A percentile compares a stretch with the other conserved stretches of the same genome.
Evolutionary conservation across 352 stramenopile species (phyloP).

Genomic region (Globisporangium carolinianum): DNA sequence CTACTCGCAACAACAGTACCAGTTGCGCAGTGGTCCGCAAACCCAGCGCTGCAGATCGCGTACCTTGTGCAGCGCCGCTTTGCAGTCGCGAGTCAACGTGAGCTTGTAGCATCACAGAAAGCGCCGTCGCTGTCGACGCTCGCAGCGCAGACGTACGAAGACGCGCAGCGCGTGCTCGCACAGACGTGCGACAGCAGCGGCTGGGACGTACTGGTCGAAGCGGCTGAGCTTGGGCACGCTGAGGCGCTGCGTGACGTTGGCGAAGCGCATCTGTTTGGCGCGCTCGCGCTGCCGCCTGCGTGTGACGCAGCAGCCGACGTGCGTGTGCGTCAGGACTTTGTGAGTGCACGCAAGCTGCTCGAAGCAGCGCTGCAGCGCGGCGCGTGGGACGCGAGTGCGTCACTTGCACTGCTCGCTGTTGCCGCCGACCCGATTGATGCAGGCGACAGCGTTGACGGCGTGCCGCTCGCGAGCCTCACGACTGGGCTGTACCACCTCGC

Average conservation of each 20-base stretch:
- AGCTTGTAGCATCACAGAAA: neutral
- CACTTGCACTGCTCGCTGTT: constrained; percentile 18
- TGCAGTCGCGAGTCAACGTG: neutral
- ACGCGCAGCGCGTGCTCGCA: constrained; percentile 1
- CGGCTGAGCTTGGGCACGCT: constrained; percentile 24
- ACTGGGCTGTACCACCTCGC: constrained; percentile 44
- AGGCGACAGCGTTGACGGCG: neutral
- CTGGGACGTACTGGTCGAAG: constrained; percentile 28
- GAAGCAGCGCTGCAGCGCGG: constrained; percentile 14
- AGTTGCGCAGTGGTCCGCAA: neutral
- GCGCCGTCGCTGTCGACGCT: constrained; percentile 3
- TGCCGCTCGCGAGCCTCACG: constrained; percentile 13
- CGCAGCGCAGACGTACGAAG: constrained; percentile 9
- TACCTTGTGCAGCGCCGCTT: constrained; percentile 24
- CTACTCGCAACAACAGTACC: neutral
- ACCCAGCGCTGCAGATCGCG: constrained; percentile 24
- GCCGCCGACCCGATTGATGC: neutral
- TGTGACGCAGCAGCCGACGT: constrained; percentile 6
- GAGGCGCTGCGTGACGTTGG: constrained; percentile 22
- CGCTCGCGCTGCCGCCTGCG: constrained; percentile 10
- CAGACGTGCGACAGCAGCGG: constrained; percentile 17
- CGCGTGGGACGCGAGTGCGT: constrained; percentile 18
- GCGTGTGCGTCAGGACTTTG: constrained; percentile 16
- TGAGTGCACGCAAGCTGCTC: constrained; percentile 14
- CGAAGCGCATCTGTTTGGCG: constrained; percentile 31